Percentiles rank a stretch among this genome's conserved stretches.
phyloP scores from a whole-genome alignment of 75 land plant genomes.

The Sequoiadendron giganteum region DNA sequence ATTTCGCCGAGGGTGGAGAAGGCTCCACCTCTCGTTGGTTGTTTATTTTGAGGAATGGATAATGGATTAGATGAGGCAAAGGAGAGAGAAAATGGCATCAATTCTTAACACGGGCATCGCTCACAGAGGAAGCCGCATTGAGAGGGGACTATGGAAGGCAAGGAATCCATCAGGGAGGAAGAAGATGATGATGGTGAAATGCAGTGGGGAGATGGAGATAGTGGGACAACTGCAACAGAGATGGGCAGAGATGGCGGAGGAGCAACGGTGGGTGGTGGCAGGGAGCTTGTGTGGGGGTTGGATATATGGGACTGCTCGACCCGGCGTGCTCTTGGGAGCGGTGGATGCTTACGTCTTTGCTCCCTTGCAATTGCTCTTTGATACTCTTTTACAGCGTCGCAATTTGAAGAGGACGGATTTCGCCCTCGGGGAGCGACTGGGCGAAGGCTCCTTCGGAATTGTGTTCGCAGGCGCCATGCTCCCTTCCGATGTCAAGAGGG shows the following conservation, averaged over 20 bases:
- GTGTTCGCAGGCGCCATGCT: conserved; percentile 84
- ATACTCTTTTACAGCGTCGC: conserved; percentile 59
- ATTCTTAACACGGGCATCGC: no score
- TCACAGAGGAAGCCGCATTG: no score
- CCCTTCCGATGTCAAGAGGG: conserved; percentile 53
- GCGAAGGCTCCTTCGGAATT: conserved; percentile 98
- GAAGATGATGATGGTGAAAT: background rate
- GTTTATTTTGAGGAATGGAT: no score
- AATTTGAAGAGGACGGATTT: conserved; percentile 74
- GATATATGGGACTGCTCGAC: conserved; percentile 90
- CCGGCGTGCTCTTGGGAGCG: conserved; percentile 88
- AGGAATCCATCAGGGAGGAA: background rate
- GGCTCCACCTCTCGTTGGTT: no score
- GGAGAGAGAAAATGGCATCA: no score
- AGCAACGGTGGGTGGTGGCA: conserved; percentile 11
- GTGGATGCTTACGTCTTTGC: conserved; percentile 90
- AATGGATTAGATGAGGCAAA: no score
- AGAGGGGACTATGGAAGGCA: background rate
- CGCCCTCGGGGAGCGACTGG: conserved; percentile 66
- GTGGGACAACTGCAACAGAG: background rate
- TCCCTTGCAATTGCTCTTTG: conserved; percentile 72
- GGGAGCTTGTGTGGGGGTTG: conserved; percentile 3
- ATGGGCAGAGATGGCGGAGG: background rate
- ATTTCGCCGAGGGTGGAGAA: no score
- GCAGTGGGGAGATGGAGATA: background rate